Evolutionary conservation across 2,329 filamentous ascomycete genomes (phyloP).

Genomic region (Exophiala dermatitidis): DNA sequence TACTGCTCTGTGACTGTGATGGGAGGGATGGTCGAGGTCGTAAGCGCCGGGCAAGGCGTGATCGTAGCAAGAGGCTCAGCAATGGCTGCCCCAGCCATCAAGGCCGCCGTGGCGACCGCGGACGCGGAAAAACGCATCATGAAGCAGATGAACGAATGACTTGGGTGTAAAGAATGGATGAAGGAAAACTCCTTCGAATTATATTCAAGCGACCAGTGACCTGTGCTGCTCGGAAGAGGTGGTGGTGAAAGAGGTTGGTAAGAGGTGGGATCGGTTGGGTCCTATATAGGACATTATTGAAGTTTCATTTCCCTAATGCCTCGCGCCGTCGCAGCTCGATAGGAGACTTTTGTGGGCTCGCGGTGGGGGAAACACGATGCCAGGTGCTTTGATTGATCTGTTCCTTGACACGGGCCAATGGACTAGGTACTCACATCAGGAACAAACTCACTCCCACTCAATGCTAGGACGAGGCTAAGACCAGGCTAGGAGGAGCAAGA

Average conservation of each 20-base stretch:
- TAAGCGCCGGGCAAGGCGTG: constrained; percentile 12
- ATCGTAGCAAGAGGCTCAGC: constrained; percentile 18
- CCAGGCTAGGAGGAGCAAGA: background rate
- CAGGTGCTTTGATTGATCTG: background rate
- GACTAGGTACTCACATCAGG: background rate
- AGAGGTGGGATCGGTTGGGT: constrained; percentile 2
- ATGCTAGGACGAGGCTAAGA: background rate
- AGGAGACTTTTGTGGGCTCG: constrained; percentile 6
- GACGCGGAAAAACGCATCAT: constrained; percentile 15
- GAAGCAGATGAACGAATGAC: constrained; percentile 12
- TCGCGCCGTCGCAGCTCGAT: background rate
- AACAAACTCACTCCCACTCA: background rate
- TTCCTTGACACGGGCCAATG: constrained; percentile 1
- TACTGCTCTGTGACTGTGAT: constrained; percentile 21
- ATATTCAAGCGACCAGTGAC: constrained; percentile 15
- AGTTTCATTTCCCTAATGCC: constrained; percentile 5
- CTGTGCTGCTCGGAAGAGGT: constrained; percentile 10
- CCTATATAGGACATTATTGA: constrained; percentile 13
- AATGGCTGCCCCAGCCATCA: constrained; percentile 14
- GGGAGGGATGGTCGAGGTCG: constrained; percentile 1
- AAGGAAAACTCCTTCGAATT: constrained; percentile 18
- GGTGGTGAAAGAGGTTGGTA: constrained; percentile 11
- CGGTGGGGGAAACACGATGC: constrained; percentile 4
- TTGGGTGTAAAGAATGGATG: constrained; percentile 11
- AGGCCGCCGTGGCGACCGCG: constrained; percentile 4